Conservation (phyloP, 139 green algal species). For the Coelastrella sp. region DNA sequence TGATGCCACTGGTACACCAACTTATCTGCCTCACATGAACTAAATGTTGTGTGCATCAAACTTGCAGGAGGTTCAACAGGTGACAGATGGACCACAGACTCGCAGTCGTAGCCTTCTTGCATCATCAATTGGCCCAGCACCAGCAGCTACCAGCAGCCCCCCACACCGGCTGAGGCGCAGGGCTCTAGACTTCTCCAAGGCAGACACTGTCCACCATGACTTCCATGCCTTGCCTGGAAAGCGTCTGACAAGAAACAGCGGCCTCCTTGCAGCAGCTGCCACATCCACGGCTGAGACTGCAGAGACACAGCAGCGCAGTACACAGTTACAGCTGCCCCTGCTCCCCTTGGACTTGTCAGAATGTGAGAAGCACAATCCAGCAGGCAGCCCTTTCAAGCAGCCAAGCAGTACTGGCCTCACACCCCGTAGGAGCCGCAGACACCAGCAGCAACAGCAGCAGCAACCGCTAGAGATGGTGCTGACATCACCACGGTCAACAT, state of each 20-base stretch:
- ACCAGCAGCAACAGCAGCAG: slow-evolving; percentile 7
- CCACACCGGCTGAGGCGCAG: not conserved
- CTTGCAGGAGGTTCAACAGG: slow-evolving; percentile 38
- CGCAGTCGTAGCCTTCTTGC: slow-evolving; percentile 25
- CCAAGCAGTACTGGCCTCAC: not conserved
- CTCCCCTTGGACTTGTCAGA: slow-evolving; percentile 34
- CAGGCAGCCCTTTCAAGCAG: slow-evolving; percentile 2
- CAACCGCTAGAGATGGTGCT: not conserved
- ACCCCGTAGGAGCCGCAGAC: not conserved
- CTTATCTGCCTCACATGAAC: too few relatives aligned
- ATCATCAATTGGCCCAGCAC: not conserved
- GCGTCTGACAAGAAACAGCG: not conserved
- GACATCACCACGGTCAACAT: slow-evolving; percentile 11
- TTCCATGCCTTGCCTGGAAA: not conserved
- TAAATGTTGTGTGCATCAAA: too few relatives aligned
- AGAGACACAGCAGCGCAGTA: not conserved
- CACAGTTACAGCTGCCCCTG: slow-evolving; percentile 1
- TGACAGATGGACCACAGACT: not conserved
- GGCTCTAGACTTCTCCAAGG: slow-evolving; percentile 28
- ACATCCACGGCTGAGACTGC: not conserved
- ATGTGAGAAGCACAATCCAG: slow-evolving; percentile 11
- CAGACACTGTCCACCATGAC: slow-evolving; percentile 10
- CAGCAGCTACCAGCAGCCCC: not conserved
- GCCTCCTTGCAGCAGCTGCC: slow-evolving; percentile 27
- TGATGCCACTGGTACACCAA: too few relatives aligned